Evolutionary conservation across 2,329 filamentous ascomycete species (phyloP), one percentile per base, ranked within the genome.

Genomic region (Orbilia blumenaviensis): DNA sequence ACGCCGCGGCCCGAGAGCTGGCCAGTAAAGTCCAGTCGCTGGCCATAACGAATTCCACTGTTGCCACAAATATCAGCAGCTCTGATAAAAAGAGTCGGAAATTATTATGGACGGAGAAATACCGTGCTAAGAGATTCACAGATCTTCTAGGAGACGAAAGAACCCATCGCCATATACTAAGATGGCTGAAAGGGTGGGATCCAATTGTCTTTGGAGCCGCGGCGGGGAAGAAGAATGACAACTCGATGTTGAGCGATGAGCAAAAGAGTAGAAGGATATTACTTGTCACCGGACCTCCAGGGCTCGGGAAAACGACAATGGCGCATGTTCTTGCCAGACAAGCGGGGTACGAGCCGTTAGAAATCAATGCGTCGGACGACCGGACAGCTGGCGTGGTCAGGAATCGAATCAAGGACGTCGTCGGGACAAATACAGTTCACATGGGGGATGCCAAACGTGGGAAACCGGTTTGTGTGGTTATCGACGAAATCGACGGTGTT

Each of bases 301-400:
- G 95, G 1, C 85, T 99, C 9, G 95, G 95, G 27, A 99, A 99
- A 85, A 99, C 95, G 0, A 99, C 95, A 0, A 83, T 99, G 54
- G 95, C 95, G 1, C 95, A 99, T 83, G 95, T 99, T 0, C 98
- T 95, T 82, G 96, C 96, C 0, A 90, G 87, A 79, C 95, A 99
- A 83, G 95, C 95, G 3, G 95, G 95, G 0, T 99, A 99, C 80
- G 95, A 98, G 81, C 92, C 96, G 0, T 88, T 98, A 81, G 95
- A 99, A 82, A 96, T 99, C 83, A 99, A 99, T 80, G 95, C 96
- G 7, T 98, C 94, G 80, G 95, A 99, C 81, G 96, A 99, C 81
- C 88, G 95, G 80, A 97, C 93, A 81, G 87, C 88, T 29, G 90
- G 94, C 80, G 93, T 99, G 1, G 95, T 99, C 36, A 95, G 92